Evolutionary conservation across 2,329 filamentous ascomycete genomes (phyloP).

Genomic region (Colletotrichum zoysiae): DNA sequence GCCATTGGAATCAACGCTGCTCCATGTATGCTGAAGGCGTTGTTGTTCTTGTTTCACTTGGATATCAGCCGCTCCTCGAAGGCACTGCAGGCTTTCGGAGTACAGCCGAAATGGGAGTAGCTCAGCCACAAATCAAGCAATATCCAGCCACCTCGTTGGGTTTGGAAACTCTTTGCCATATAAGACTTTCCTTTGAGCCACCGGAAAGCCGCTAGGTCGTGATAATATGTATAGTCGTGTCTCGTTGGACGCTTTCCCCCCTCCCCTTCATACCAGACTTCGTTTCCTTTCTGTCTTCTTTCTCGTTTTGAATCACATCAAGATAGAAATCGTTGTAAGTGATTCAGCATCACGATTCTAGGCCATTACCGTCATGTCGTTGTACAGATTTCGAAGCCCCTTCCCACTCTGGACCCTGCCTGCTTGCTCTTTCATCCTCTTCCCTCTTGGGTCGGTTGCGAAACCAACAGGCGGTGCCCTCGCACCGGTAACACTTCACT

Average conservation of each 20-base stretch:
- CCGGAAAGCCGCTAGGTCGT: not conserved
- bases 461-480: slow-evolving; percentile 35
- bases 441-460: not conserved
- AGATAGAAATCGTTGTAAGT: not conserved
- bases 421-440: not conserved
- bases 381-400: not conserved
- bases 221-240: not conserved
- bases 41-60: not conserved
- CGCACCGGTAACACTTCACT: slow-evolving; percentile 34
- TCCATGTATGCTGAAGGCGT: not conserved
- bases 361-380: not conserved
- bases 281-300: not conserved
- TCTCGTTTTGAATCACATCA: too few relatives aligned
- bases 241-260: too few relatives aligned
- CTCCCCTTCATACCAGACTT: not conserved
- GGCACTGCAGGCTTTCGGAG: slow-evolving; percentile 10
- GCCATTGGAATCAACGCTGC: not conserved
- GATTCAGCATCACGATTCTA: not conserved
- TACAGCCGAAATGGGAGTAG: slow-evolving; percentile 8
- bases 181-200: not conserved
- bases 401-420: not conserved
- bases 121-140: not conserved
- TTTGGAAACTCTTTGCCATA: not conserved
- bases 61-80: slow-evolving; percentile 1
- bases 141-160: slow-evolving; percentile 10